A percentile compares a stretch with the other conserved stretches of the same genome.
Evolutionary conservation across 2,329 filamentous ascomycete genomes (phyloP).

Genomic region (Claviceps monticola): DNA sequence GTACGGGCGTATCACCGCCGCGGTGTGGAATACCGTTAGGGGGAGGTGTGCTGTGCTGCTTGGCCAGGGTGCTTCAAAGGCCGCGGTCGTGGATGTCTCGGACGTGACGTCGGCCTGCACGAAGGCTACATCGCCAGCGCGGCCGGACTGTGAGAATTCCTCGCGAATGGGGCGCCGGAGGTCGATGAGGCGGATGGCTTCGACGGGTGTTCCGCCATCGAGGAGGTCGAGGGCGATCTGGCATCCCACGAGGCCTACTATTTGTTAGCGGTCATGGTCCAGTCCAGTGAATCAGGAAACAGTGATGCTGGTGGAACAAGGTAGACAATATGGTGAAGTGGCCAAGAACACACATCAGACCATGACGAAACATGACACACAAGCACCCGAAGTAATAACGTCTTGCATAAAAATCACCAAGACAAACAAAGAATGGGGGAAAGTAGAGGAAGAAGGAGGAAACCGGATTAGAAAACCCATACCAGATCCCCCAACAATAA

Average conservation of each 20-base stretch:
- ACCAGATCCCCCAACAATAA: slow-evolving; percentile 27
- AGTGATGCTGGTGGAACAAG: no score
- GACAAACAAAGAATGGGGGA: not conserved
- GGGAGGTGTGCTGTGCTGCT: slow-evolving; percentile 25
- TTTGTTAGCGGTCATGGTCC: no score
- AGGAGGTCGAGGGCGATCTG: slow-evolving; percentile 40
- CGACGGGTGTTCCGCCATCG: slow-evolving; percentile 34
- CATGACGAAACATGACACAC: no score
- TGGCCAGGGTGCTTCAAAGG: slow-evolving; percentile 35
- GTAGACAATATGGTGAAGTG: no score
- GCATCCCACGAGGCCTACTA: slow-evolving; percentile 38
- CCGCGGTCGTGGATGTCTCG: slow-evolving; percentile 24
- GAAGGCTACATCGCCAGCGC: slow-evolving; percentile 25
- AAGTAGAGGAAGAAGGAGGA: slow-evolving; percentile 7
- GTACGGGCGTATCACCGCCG: slow-evolving; percentile 36
- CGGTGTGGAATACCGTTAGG: slow-evolving; percentile 44
- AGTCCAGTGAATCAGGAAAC: no score
- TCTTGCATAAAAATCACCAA: no score
- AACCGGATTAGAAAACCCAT: not conserved
- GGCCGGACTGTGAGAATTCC: slow-evolving; percentile 23
- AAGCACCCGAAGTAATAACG: no score
- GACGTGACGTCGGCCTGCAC: slow-evolving; percentile 37
- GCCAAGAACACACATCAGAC: no score
- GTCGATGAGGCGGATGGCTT: slow-evolving; percentile 40
- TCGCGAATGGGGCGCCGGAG: slow-evolving; percentile 28